Percentiles rank a stretch among this genome's conserved stretches.
phyloP scores from a whole-genome alignment of 106 monocot species.

The Gastrodia elata region DNA sequence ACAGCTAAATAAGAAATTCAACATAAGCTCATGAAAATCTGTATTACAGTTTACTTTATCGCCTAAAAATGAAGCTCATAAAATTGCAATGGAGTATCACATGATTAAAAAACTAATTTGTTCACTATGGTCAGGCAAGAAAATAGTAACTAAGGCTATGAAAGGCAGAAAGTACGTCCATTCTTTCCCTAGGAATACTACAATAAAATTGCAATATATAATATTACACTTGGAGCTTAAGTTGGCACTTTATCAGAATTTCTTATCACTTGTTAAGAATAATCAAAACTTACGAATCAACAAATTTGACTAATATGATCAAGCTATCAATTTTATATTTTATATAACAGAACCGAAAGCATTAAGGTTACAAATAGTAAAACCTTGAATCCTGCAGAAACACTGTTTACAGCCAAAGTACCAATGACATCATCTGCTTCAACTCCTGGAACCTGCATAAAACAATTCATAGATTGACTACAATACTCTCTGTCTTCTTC shows the following conservation, averaged over 20 bases:
- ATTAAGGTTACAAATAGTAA: not conserved
- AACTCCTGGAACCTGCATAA: conserved; percentile 92
- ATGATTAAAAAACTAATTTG: not conserved
- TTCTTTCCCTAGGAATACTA: not conserved
- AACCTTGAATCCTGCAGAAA: conserved; percentile 87
- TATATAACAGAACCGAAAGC: not conserved
- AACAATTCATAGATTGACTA: conserved; percentile 5
- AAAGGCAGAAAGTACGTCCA: not conserved
- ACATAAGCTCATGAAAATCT: not conserved
- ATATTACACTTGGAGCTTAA: not conserved
- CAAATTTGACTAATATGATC: not conserved
- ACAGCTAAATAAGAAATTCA: not conserved
- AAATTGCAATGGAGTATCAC: not conserved
- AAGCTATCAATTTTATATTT: not conserved
- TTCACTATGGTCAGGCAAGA: not conserved
- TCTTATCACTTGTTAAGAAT: not conserved
- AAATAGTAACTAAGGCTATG: not conserved
- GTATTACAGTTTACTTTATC: too few relatives aligned
- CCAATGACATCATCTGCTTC: conserved; percentile 99
- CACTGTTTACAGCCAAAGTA: conserved; percentile 83
- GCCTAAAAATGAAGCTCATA: not conserved
- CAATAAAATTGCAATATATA: not conserved
- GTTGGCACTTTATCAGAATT: not conserved
- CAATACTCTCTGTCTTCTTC: not conserved
- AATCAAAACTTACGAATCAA: not conserved